These are phyloP conservation scores for Pseudoturritis turrita DNA, from an alignment of 345 rosid species.

Conservation along the genomic window DNA sequence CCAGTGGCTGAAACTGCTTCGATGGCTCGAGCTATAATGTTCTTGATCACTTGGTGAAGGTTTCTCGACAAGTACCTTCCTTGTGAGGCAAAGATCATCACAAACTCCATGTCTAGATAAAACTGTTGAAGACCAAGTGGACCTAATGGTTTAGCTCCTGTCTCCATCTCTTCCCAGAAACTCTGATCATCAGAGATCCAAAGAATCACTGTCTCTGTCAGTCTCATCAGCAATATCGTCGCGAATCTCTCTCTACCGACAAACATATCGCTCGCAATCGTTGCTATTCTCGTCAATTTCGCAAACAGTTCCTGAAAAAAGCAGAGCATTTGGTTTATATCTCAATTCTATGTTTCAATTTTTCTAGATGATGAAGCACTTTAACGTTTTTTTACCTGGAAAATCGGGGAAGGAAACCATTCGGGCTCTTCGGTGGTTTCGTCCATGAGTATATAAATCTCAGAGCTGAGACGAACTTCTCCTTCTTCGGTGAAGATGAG, in stretches of 20 bases:
- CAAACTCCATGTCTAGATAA: conserved; percentile 93
- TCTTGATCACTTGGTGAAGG: conserved; percentile 82
- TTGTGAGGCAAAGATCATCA: conserved; percentile 75
- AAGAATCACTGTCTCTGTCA: conserved; percentile 81
- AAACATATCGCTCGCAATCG: conserved; percentile 62
- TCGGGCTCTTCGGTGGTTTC: conserved; percentile 61
- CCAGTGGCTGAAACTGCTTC: conserved; percentile 70
- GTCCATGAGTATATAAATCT: conserved; percentile 57
- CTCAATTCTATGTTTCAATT: background rate
- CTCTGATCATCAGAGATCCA: conserved; percentile 91
- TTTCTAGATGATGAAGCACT: background rate
- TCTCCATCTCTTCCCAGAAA: conserved; percentile 87
- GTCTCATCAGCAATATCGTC: conserved; percentile 77
- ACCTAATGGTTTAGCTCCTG: conserved; percentile 64
- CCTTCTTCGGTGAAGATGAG: conserved; percentile 86
- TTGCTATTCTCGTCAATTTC: conserved; percentile 59
- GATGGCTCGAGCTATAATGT: conserved; percentile 80
- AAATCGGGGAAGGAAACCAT: conserved; percentile 82
- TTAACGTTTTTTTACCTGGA: conserved; percentile 40
- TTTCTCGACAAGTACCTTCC: conserved; percentile 84
- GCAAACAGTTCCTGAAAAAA: conserved; percentile 57
- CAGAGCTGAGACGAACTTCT: conserved; percentile 56
- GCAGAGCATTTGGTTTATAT: background rate
- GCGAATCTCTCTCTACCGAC: conserved; percentile 92
- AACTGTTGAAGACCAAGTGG: conserved; percentile 89